These are phyloP conservation scores for Blumeria graminis DNA, from an alignment of 2,329 filamentous ascomycete genomes.

Conservation along the genomic window DNA sequence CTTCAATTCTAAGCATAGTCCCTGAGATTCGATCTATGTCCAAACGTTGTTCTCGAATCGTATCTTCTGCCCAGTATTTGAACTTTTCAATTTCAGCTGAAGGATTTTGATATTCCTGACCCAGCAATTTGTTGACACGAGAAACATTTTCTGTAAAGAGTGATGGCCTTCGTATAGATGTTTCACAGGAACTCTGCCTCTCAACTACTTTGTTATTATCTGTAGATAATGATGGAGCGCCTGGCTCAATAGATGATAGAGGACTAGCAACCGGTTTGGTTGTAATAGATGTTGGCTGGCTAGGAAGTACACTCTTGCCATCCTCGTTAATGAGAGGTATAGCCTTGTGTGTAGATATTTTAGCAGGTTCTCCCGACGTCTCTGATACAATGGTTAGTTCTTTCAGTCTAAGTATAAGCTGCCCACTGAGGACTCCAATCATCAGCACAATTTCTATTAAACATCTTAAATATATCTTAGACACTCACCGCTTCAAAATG, in stretches of 20 bases:
- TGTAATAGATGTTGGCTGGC: neutral
- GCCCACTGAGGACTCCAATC: constrained; percentile 7
- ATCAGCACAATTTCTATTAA: no score
- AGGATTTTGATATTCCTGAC: no score
- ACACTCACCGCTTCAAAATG: constrained; percentile 11
- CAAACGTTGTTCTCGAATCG: constrained; percentile 10
- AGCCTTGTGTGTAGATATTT: constrained; percentile 7
- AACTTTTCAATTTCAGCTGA: constrained; percentile 6
- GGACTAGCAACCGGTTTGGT: neutral
- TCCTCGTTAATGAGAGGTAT: constrained; percentile 6
- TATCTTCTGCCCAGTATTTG: constrained; percentile 9
- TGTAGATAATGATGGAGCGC: neutral
- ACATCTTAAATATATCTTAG: neutral
- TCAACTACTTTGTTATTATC: neutral
- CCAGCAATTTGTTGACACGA: neutral
- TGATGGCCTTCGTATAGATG: neutral
- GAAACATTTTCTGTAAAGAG: neutral
- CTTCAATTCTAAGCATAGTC: constrained; percentile 10
- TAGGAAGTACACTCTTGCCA: neutral
- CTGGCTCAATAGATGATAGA: neutral
- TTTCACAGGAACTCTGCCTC: neutral
- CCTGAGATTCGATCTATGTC: constrained; percentile 14
- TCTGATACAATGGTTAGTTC: constrained; percentile 10
- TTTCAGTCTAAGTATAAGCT: constrained; percentile 11
- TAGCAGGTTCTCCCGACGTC: constrained; percentile 7